Conservation (phyloP, 2,329 filamentous ascomycete species). For the Pseudogymnoascus sp. region DNA sequence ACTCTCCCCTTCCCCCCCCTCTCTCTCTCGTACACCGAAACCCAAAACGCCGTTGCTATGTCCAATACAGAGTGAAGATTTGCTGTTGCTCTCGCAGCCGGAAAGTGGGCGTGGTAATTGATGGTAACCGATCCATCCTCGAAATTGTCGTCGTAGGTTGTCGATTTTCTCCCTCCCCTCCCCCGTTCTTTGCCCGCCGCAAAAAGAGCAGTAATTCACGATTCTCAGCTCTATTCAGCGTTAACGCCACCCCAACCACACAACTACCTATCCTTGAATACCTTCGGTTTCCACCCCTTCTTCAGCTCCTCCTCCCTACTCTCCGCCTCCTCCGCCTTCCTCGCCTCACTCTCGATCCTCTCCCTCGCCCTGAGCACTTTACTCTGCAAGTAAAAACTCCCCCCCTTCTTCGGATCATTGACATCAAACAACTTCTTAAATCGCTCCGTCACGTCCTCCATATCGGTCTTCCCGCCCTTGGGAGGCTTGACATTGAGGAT, state of each 20-base stretch:
- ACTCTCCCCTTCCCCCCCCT: neutral
- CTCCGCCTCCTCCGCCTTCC: conserved; percentile 61
- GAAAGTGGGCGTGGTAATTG: neutral
- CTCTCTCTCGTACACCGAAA: neutral
- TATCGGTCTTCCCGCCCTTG: conserved; percentile 65
- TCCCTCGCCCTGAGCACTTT: conserved; percentile 89
- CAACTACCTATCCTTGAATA: conserved; percentile 73
- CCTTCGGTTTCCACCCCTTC: conserved; percentile 88
- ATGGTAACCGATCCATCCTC: neutral
- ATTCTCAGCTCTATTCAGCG: conserved; percentile 7
- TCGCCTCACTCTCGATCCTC: conserved; percentile 80
- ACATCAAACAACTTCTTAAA: conserved; percentile 94
- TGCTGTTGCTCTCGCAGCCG: conserved; percentile 5
- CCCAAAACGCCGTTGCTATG: conserved; percentile 11
- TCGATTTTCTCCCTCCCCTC: neutral
- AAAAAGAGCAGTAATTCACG: neutral
- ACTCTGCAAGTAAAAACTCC: conserved; percentile 97
- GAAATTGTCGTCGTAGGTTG: neutral
- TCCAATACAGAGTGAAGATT: conserved; percentile 11
- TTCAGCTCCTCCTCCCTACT: conserved; percentile 70
- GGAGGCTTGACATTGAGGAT: conserved; percentile 94
- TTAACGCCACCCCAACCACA: conserved; percentile 10
- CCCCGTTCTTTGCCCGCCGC: neutral
- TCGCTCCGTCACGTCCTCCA: conserved; percentile 71
- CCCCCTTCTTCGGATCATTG: conserved; percentile 92